Evolutionary conservation across 345 rosid species (phyloP), one percentile per base, ranked within the genome.

Genomic region (Boechera retrofracta): DNA sequence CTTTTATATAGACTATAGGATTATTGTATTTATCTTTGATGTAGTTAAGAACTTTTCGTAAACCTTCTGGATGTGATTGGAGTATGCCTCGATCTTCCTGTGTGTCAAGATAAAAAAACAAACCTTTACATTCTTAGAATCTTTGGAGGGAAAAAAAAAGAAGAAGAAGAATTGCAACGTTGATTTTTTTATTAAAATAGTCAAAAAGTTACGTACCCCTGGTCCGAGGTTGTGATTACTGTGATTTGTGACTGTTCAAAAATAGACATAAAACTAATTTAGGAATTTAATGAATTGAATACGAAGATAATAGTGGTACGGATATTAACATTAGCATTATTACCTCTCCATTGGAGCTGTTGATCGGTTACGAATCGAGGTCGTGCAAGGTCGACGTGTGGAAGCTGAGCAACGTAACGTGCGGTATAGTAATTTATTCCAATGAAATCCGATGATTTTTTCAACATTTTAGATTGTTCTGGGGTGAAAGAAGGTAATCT

Each of bases 1-100:
- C 91, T 48, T 85, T 84, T 7, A 88, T 75, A 49, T 79, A 82
- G 38, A 88, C 76, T 3, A 53, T 12, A 7, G 88, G 92, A 52
- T 81, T 57, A 8, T 82, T 75, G 76, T 80, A 88, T 42, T 82
- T 83, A 39, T 73, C 18, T 65, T 85, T 83, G 15, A 76, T 55
- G 75, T 76, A 76, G 38, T 76, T 76, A 13, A 76, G 68, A 62
- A 76, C 24, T 39, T 49, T 58, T 42, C 79, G 56, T 24, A 75
- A 49, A 56, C 79, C 79, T 75, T 38, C 73, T 33, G 79, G 79
- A 62, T 67, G 11, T 26, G 68, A 66, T 21, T 33, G 55, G 29
- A 29, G 54, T 16, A 68, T 5, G 29, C 57, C 39, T 65, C 66
- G 55, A 31, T 28, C 33, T 60, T 38, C 69, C 79, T 76, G 10